Conservation (phyloP, 2,329 filamentous ascomycete genomes). For the Sclerotiophoma versabilis region DNA sequence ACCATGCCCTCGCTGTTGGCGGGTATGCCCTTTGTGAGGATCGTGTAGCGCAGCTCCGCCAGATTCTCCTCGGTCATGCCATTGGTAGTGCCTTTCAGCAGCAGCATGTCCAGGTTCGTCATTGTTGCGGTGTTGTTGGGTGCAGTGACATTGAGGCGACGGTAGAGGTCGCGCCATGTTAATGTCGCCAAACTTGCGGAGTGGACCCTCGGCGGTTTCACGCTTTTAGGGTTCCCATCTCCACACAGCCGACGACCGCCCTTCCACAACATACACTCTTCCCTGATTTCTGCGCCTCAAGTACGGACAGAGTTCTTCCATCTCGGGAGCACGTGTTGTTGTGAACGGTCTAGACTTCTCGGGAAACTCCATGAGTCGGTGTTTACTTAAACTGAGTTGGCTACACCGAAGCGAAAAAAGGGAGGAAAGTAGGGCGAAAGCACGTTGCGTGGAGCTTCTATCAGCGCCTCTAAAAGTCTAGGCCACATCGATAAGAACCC, state of each 20-base stretch:
- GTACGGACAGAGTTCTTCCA: no score
- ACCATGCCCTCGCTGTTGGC: slow-evolving; percentile 84
- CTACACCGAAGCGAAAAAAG: background rate
- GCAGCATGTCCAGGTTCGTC: slow-evolving; percentile 70
- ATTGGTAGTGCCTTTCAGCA: slow-evolving; percentile 80
- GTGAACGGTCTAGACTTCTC: background rate
- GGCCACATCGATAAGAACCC: background rate
- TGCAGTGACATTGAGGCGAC: slow-evolving; percentile 5
- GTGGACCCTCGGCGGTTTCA: slow-evolving; percentile 10
- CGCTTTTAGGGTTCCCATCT: background rate
- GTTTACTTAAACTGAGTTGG: background rate
- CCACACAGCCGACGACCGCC: background rate
- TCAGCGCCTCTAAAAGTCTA: background rate
- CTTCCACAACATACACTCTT: background rate
- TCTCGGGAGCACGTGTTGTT: background rate
- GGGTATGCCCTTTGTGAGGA: slow-evolving; percentile 77
- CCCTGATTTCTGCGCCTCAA: background rate
- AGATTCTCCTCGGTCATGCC: slow-evolving; percentile 72
- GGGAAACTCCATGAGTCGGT: background rate
- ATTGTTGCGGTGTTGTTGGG: slow-evolving; percentile 32
- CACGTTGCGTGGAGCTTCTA: background rate
- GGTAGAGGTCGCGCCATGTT: background rate
- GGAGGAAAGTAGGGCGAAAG: slow-evolving; percentile 4
- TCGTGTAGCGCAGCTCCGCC: slow-evolving; percentile 74
- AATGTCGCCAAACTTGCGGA: slow-evolving; percentile 8